phyloP scores from a whole-genome alignment of 768 basidiomycete genomes.

The Mycena haematopus region DNA sequence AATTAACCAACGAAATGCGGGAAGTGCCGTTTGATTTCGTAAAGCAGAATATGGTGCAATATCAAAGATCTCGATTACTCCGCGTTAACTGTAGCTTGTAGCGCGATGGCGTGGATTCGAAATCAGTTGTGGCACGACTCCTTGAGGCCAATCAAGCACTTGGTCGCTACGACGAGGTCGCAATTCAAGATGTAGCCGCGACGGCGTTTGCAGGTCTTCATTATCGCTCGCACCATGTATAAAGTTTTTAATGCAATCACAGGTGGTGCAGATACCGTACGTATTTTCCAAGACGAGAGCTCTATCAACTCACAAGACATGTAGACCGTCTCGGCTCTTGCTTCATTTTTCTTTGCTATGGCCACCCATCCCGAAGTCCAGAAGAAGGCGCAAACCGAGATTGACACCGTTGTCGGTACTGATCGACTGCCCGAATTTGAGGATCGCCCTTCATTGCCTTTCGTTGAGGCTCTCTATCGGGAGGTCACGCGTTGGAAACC shows the following conservation, averaged over 20 bases:
- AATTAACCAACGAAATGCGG: conserved; percentile 16
- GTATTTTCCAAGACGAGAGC: neutral
- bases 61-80: neutral
- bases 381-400: neutral
- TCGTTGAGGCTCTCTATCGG: neutral
- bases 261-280: conserved; percentile 32
- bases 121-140: conserved; percentile 23
- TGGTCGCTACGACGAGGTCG: conserved; percentile 24
- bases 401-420: neutral
- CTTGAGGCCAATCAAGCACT: conserved; percentile 2
- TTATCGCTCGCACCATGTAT: neutral
- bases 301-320: neutral
- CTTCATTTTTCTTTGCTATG: conserved; percentile 4
- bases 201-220: conserved; percentile 39
- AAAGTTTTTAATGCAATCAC: conserved; percentile 25
- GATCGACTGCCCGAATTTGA: conserved; percentile 2
- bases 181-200: conserved; percentile 38
- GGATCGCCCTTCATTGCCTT: neutral
- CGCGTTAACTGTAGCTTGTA: neutral
- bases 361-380: neutral
- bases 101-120: conserved; percentile 8
- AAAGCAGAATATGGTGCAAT: conserved; percentile 16
- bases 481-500: neutral
- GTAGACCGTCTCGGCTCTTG: neutral
- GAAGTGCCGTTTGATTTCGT: conserved; percentile 18